Evolutionary conservation across 2,329 filamentous ascomycete species (phyloP).

Genomic region (Dissoconium aciculare): DNA sequence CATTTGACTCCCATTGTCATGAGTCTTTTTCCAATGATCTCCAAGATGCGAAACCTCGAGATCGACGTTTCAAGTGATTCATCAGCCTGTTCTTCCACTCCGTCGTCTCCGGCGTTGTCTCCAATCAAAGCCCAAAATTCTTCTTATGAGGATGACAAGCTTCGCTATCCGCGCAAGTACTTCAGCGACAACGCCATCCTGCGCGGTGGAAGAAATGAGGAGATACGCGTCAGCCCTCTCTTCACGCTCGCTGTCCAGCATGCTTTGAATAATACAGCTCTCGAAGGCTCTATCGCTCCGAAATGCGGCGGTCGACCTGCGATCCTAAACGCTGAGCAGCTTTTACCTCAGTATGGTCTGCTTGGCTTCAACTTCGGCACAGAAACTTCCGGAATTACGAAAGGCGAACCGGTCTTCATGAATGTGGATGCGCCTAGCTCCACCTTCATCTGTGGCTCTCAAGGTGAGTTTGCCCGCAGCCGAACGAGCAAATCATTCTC

Average conservation of each 20-base stretch:
- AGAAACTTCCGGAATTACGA: conserved; percentile 3
- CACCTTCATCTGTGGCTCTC: conserved; percentile 47
- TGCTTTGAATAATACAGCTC: conserved; percentile 4
- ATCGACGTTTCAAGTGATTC: too few relatives aligned
- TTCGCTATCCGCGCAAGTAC: conserved; percentile 2
- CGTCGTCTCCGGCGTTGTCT: too few relatives aligned
- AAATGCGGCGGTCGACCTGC: background rate
- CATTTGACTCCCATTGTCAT: too few relatives aligned
- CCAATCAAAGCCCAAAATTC: too few relatives aligned
- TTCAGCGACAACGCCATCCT: background rate
- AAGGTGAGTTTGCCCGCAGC: too few relatives aligned
- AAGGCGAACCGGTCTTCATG: conserved; percentile 27
- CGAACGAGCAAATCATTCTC: too few relatives aligned
- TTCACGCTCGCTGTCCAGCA: conserved; percentile 15
- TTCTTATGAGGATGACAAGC: conserved; percentile 5
- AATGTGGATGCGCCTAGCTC: conserved; percentile 44
- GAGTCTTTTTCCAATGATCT: too few relatives aligned
- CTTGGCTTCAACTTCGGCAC: conserved; percentile 15
- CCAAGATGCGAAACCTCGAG: too few relatives aligned
- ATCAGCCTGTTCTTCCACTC: too few relatives aligned
- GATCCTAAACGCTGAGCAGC: background rate
- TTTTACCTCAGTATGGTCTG: conserved; percentile 17
- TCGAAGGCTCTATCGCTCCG: background rate
- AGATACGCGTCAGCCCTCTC: conserved; percentile 15
- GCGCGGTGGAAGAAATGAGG: conserved; percentile 9